phyloP scores from a whole-genome alignment of 306 rosid genomes.

The Dalbergia oliveri region DNA sequence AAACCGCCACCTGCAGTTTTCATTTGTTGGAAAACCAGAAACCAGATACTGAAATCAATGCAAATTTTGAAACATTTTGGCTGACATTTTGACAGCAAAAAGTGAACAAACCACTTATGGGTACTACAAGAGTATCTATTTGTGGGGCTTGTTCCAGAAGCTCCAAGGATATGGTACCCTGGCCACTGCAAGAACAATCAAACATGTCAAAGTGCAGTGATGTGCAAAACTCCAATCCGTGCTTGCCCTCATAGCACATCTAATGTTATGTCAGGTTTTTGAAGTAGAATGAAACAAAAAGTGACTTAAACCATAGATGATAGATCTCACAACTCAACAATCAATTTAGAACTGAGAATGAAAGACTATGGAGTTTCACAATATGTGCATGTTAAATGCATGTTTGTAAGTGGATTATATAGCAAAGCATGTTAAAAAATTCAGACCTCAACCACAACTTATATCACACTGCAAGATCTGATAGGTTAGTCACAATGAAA shows the following conservation, averaged over 20 bases:
- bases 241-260: slow-evolving; percentile 28
- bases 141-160: slow-evolving; percentile 84
- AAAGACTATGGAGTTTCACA: slow-evolving; percentile 6
- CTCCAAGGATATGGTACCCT: slow-evolving; percentile 89
- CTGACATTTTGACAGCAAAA: slow-evolving; percentile 20
- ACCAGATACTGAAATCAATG: not conserved
- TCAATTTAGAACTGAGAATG: slow-evolving; percentile 13
- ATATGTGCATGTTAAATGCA: slow-evolving; percentile 17
- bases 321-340: slow-evolving; percentile 14
- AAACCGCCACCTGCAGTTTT: slow-evolving; percentile 83
- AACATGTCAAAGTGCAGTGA: slow-evolving; percentile 38
- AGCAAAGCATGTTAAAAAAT: not conserved
- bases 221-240: slow-evolving; percentile 28
- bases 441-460: slow-evolving; percentile 8
- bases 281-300: slow-evolving; percentile 18
- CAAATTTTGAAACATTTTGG: slow-evolving; percentile 10
- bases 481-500: slow-evolving; percentile 2
- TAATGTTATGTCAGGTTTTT: slow-evolving; percentile 19
- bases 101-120: slow-evolving; percentile 83
- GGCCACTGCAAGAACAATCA: slow-evolving; percentile 77
- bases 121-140: slow-evolving; percentile 75
- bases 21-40: slow-evolving; percentile 36
- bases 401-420: slow-evolving; percentile 8
- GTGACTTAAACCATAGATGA: not conserved
- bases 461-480: slow-evolving; percentile 34